These are phyloP conservation scores for Coffea eugenioides DNA, from an alignment of 257 asterid genomes.

Conservation along the genomic window DNA sequence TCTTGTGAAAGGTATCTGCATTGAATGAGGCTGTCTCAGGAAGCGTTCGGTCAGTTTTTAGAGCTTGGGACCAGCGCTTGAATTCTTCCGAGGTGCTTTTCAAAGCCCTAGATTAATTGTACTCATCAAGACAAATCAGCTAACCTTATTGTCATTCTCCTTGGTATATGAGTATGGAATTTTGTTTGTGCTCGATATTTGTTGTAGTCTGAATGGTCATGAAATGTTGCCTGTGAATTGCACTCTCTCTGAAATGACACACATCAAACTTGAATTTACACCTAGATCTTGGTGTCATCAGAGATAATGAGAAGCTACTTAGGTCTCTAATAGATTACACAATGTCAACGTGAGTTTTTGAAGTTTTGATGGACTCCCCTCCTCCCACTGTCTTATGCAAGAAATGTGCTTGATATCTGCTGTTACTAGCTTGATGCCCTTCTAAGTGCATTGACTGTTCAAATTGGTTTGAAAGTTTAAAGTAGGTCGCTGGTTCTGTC, in stretches of 20 bases:
- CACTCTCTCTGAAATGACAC: not conserved
- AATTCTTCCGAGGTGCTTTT: slow-evolving; percentile 67
- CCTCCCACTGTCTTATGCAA: not conserved
- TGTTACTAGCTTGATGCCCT: not conserved
- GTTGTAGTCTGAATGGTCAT: not conserved
- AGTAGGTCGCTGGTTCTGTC: not conserved
- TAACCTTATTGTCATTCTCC: not conserved
- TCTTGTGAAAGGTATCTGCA: slow-evolving; percentile 68
- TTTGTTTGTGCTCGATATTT: not conserved
- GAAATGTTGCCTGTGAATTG: not conserved
- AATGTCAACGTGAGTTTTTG: not conserved
- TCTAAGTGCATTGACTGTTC: not conserved
- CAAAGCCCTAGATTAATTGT: not conserved
- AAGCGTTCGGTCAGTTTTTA: slow-evolving; percentile 85
- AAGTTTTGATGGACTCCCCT: not conserved
- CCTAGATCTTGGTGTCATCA: not conserved
- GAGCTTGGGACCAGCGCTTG: slow-evolving; percentile 93
- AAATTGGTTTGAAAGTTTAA: not conserved
- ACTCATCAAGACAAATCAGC: not conserved
- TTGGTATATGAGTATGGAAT: not conserved
- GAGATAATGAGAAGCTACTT: not conserved
- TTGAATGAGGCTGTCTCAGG: slow-evolving; percentile 87
- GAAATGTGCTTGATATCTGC: not conserved
- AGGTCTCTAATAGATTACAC: not conserved
- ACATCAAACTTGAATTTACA: not conserved